A percentile compares a stretch with the other conserved stretches of the same genome.
phyloP scores from a whole-genome alignment of 1,139 yeast species.

The Sugiyamaella grinbergsii region DNA sequence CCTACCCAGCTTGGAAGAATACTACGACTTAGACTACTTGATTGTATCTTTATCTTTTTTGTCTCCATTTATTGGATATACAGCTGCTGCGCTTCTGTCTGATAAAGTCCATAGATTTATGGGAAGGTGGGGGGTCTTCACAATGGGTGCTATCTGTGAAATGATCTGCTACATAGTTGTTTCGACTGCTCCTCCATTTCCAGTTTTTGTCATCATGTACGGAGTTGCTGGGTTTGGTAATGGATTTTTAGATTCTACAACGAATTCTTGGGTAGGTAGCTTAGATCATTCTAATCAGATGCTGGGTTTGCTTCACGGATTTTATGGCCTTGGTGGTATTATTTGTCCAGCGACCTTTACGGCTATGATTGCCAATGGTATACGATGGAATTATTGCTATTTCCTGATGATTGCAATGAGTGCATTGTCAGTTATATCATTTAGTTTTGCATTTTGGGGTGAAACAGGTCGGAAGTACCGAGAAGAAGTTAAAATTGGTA shows the following conservation, averaged over 20 bases:
- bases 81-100: constrained; percentile 41
- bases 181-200: constrained; percentile 45
- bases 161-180: constrained; percentile 47
- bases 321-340: constrained; percentile 65
- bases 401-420: constrained; percentile 48
- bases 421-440: constrained; percentile 25
- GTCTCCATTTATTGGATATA: constrained; percentile 40
- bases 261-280: constrained; percentile 57
- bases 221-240: constrained; percentile 62
- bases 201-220: constrained; percentile 52
- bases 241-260: constrained; percentile 56
- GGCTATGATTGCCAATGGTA: constrained; percentile 50
- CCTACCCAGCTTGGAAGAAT: constrained; percentile 32
- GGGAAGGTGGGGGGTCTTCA: constrained; percentile 47
- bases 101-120: constrained; percentile 44
- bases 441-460: constrained; percentile 26
- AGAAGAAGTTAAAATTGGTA: neutral
- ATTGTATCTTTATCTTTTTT: constrained; percentile 34
- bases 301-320: constrained; percentile 57
- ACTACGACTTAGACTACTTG: constrained; percentile 32
- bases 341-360: constrained; percentile 61
- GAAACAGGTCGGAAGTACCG: constrained; percentile 26
- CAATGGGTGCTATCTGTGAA: constrained; percentile 44
- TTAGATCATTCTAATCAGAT: constrained; percentile 52
- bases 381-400: constrained; percentile 57